Evolutionary conservation across 768 basidiomycete species (phyloP).

Genomic region (Panellus pusillus): DNA sequence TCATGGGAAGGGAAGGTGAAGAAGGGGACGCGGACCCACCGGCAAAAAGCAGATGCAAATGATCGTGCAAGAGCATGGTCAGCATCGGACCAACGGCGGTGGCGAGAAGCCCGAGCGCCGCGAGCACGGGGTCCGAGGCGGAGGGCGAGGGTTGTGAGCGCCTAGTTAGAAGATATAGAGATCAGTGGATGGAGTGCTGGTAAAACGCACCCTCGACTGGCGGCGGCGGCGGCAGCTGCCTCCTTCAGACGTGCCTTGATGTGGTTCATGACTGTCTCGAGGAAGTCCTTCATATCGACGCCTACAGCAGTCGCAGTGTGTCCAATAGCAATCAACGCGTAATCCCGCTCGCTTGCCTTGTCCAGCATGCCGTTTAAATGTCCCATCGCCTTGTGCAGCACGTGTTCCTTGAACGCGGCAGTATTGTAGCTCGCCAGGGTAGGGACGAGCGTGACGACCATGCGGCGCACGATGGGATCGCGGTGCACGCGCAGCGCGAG

Average conservation of each 20-base stretch:
- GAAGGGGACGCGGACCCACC: neutral
- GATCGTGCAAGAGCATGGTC: constrained; percentile 94
- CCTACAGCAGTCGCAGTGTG: constrained; percentile 91
- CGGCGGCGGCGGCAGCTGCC: neutral
- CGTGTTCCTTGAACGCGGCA: constrained; percentile 86
- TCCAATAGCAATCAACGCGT: constrained; percentile 94
- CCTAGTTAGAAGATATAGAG: neutral
- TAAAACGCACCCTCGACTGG: constrained; percentile 53
- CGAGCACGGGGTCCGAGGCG: constrained; percentile 84
- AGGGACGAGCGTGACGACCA: constrained; percentile 95
- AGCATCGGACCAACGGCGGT: constrained; percentile 93
- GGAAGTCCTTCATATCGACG: constrained; percentile 93
- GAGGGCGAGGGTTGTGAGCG: constrained; percentile 59
- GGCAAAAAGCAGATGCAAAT: constrained; percentile 89
- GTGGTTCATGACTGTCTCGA: constrained; percentile 89
- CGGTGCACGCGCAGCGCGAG: constrained; percentile 84
- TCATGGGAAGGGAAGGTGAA: no score
- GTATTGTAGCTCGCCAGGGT: constrained; percentile 95
- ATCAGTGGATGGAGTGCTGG: neutral
- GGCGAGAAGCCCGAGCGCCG: constrained; percentile 95
- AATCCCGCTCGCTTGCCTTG: constrained; percentile 74
- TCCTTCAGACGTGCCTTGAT: constrained; percentile 54
- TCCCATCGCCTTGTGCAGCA: constrained; percentile 92
- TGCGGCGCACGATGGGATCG: constrained; percentile 87
- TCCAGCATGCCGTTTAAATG: constrained; percentile 87